Base-by-base conservation (phyloP, 2,329 filamentous ascomycete genomes). In the Trichoderma polysporum region DNA sequence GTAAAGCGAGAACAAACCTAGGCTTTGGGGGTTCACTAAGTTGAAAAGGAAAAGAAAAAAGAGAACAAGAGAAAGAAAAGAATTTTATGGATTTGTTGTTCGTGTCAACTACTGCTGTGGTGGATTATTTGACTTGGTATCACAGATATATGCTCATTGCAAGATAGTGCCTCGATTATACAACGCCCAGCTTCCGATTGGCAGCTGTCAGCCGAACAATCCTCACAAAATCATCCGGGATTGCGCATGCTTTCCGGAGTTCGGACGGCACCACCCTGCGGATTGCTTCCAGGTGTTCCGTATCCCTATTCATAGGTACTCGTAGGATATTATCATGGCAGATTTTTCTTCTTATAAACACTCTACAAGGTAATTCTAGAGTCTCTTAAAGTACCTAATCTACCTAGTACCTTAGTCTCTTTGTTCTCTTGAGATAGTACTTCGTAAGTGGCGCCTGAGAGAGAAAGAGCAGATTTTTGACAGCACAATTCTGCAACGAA, bases 201-300 rank as follows among this genome's bases (percentile, higher is more conserved):
- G 47, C 25, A 53, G 59, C 17, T n/a, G 57, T 60, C 57, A 49
- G 57, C 57, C 22, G 57, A 47, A 49, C n/a, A 3, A 31, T n/a
- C 1, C 2, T 13, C 27, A 25, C 15, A 35, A 60, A n/a, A 33
- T 15, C 57, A 47, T 19, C 57, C 41, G 41, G 49, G 59, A 62
- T 53, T 62, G 41, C 59, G 47, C 33, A 62, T 37, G 25, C n/a
- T 62, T 19, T 50, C 59, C 59, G 47, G 47, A 62, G 8, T 53
- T 49, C 49, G 58, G 35, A 29, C 25, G 37, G 37, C 57, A 60
- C 15, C 7, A 33, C 27, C 31, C n/a, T 6, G 19, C 39, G 39
- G 10, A 41, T 41, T 19, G 19, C 57, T 33, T 60, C 57, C 57
- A 60, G 19, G n/a, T 22, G 57, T 25, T 60, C 57, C 57, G 57